Percentiles rank a stretch among this genome's conserved stretches.
phyloP scores from a whole-genome alignment of 2,329 filamentous ascomycete genomes.

The Xylariaceae sp. region DNA sequence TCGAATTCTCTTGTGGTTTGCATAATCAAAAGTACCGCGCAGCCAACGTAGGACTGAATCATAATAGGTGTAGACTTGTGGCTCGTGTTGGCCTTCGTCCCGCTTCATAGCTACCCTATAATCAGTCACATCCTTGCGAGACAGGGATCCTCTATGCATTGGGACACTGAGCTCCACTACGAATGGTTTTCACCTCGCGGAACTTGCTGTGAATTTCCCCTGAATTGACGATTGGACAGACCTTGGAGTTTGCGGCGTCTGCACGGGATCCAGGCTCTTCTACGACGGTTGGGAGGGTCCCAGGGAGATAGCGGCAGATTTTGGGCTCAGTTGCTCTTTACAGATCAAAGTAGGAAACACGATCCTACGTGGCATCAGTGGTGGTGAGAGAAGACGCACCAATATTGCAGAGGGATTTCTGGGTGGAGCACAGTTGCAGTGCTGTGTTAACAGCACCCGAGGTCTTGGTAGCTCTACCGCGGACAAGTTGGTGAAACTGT shows the following conservation, averaged over 20 bases:
- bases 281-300: too few relatives aligned
- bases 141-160: too few relatives aligned
- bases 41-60: too few relatives aligned
- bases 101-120: too few relatives aligned
- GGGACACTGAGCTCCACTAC: too few relatives aligned
- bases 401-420: conserved; percentile 57
- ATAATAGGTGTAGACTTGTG: too few relatives aligned
- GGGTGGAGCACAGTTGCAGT: conserved; percentile 51
- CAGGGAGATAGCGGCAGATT: conserved; percentile 2
- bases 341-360: conserved; percentile 70
- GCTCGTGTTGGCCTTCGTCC: too few relatives aligned
- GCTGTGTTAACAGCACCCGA: conserved; percentile 67
- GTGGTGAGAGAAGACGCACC: conserved; percentile 65
- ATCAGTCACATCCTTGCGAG: too few relatives aligned
- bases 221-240: conserved; percentile 73
- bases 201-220: conserved; percentile 52
- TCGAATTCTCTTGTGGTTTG: too few relatives aligned
- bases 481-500: conserved; percentile 66
- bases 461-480: conserved; percentile 71
- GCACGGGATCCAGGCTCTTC: too few relatives aligned
- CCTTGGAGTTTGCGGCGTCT: conserved; percentile 69
- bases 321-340: conserved; percentile 40
- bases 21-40: too few relatives aligned
- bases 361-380: conserved; percentile 67
- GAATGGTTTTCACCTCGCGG: too few relatives aligned